Conservation (phyloP, 345 rosid genomes). For the Gossypium rotundifolium region DNA sequence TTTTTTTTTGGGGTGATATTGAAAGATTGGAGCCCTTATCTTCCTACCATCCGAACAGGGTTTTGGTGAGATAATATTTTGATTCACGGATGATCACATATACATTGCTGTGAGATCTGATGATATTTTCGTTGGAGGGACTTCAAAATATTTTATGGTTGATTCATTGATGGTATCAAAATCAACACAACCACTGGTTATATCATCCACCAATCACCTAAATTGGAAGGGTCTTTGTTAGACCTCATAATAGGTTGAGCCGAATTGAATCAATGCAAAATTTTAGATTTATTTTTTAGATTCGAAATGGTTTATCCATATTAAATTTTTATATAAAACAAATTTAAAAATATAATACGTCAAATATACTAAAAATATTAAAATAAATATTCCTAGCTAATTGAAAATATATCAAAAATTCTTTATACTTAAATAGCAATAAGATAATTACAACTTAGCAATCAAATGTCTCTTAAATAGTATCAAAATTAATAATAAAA, state of each 20-base stretch:
- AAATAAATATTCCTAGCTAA: too few species aligned
- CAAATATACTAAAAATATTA: too few species aligned
- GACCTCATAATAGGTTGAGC: rapidly evolving
- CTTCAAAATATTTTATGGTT: not conserved
- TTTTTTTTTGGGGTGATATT: not conserved
- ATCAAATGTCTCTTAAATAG: too few species aligned
- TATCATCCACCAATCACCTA: not conserved
- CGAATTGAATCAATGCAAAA: too few species aligned
- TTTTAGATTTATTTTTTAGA: too few species aligned
- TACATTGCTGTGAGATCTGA: not conserved
- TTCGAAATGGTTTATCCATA: rapidly evolving
- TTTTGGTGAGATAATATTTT: not conserved
- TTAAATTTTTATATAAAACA: too few species aligned
- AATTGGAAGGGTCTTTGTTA: not conserved
- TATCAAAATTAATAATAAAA: too few species aligned
- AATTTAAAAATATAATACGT: too few species aligned
- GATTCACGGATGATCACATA: not conserved
- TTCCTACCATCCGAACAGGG: constrained; percentile 1
- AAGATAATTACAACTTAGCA: too few species aligned
- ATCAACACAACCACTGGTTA: not conserved
- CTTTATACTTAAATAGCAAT: too few species aligned
- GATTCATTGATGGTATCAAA: not conserved
- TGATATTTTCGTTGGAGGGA: not conserved
- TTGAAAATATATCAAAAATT: too few species aligned
- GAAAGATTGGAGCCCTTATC: not conserved